phyloP scores from a whole-genome alignment of 2,329 filamentous ascomycete genomes.

The Colletotrichum costaricense region DNA sequence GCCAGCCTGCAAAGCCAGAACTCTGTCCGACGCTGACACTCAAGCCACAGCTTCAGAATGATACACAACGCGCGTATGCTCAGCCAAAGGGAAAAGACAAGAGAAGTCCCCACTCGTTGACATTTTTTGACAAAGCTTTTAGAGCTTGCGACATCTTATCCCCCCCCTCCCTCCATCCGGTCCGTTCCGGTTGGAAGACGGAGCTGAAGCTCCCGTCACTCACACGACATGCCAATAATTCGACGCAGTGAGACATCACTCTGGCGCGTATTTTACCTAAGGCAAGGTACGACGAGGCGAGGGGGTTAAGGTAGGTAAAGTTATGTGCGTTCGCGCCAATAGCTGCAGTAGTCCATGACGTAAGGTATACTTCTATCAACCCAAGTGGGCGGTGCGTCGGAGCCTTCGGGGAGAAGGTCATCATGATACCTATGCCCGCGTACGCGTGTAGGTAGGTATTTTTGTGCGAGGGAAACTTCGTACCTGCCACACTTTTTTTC shows the following conservation, averaged over 20 bases:
- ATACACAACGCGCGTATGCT: background rate
- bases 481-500: background rate
- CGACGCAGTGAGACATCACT: conserved; percentile 8
- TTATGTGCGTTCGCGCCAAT: background rate
- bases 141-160: background rate
- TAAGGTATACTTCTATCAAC: conserved; percentile 16
- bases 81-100: background rate
- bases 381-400: conserved; percentile 24
- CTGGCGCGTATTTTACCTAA: background rate
- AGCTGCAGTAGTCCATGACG: conserved; percentile 26
- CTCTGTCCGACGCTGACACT: background rate
- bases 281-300: background rate
- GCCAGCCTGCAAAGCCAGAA: background rate
- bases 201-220: background rate
- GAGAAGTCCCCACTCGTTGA: background rate
- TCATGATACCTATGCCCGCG: conserved; percentile 1
- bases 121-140: background rate
- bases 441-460: background rate
- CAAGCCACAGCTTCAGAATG: background rate
- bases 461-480: background rate
- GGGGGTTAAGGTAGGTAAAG: background rate
- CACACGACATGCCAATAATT: background rate
- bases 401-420: conserved; percentile 4
- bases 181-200: background rate
- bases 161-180: background rate